A percentile compares a stretch with the other conserved stretches of the same genome.
Conservation (phyloP, 163 green algal genomes). For the Chlamydomonas reinhardtii region DNA sequence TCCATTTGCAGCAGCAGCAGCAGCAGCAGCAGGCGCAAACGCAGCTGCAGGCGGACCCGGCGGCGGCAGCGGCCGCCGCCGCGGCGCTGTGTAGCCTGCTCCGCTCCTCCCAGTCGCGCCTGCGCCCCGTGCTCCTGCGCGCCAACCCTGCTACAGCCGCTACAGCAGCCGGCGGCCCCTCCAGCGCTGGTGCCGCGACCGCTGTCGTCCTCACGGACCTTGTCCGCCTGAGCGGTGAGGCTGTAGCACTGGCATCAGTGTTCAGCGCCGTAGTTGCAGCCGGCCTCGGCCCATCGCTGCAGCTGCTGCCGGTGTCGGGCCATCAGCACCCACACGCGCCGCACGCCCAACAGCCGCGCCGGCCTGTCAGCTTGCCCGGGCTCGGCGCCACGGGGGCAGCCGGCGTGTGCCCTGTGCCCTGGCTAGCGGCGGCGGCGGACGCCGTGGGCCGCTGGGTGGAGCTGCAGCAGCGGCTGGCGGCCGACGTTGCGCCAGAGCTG, state of each 20-base stretch:
- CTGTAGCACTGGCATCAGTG: background rate
- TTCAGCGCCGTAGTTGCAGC: background rate
- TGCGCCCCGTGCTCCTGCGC: background rate
- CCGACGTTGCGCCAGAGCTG: conserved; percentile 28
- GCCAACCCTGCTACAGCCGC: background rate
- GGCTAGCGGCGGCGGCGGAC: conserved; percentile 10
- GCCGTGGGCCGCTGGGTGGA: background rate
- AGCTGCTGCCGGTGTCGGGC: background rate
- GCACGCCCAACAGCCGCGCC: background rate
- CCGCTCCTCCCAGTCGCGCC: background rate
- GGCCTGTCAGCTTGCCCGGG: too few species aligned
- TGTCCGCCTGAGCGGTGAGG: background rate
- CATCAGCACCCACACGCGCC: too few species aligned
- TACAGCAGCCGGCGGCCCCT: background rate
- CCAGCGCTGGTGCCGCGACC: background rate
- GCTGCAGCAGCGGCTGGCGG: conserved; percentile 28
- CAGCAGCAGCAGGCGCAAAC: background rate
- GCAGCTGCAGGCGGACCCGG: background rate
- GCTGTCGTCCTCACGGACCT: background rate
- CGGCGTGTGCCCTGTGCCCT: conserved; percentile 1
- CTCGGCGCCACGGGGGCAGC: background rate
- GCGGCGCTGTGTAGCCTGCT: background rate
- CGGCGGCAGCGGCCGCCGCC: background rate
- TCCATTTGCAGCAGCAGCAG: background rate
- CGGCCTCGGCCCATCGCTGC: background rate